Conservation (phyloP, 2,329 filamentous ascomycete genomes). For the Pestalotiopsis sp. region DNA sequence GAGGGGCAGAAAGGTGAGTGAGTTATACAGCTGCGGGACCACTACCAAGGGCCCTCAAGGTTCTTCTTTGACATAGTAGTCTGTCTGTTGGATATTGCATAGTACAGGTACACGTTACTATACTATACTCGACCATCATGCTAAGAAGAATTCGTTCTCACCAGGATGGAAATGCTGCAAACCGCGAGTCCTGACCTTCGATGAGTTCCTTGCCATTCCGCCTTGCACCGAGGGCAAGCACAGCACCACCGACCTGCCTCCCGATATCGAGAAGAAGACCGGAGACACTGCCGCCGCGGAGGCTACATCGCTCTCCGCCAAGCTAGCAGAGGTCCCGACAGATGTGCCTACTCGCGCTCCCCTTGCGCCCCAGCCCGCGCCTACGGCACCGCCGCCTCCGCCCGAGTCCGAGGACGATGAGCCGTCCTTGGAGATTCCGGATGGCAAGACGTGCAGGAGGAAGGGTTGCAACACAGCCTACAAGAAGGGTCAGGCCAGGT, state of each 20-base stretch:
- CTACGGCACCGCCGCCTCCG: slow-evolving; percentile 60
- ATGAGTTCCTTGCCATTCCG: slow-evolving; percentile 92
- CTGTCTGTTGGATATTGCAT: not conserved
- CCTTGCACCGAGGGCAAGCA: slow-evolving; percentile 94
- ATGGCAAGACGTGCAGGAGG: slow-evolving; percentile 76
- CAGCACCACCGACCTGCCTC: slow-evolving; percentile 78
- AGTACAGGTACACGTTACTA: not conserved
- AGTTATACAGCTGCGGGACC: slow-evolving; percentile 1
- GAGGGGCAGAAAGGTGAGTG: slow-evolving; percentile 93
- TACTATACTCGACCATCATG: not conserved
- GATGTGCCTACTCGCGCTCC: slow-evolving; percentile 43
- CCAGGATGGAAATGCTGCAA: slow-evolving; percentile 99
- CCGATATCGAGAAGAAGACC: slow-evolving; percentile 62
- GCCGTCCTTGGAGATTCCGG: slow-evolving; percentile 70
- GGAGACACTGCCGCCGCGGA: slow-evolving; percentile 44
- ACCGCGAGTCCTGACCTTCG: slow-evolving; percentile 92
- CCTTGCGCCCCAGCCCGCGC: slow-evolving; percentile 46
- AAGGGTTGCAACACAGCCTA: slow-evolving; percentile 73
- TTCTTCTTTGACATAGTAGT: not conserved
- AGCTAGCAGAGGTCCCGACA: slow-evolving; percentile 43
- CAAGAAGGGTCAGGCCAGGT: slow-evolving; percentile 57
- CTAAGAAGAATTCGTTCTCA: slow-evolving; percentile 2
- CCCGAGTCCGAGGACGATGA: slow-evolving; percentile 90
- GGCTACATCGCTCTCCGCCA: slow-evolving; percentile 43
- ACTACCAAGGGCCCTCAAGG: slow-evolving; percentile 14